Base-by-base conservation (phyloP, 345 rosid species). In the Populus pruinosa region DNA sequence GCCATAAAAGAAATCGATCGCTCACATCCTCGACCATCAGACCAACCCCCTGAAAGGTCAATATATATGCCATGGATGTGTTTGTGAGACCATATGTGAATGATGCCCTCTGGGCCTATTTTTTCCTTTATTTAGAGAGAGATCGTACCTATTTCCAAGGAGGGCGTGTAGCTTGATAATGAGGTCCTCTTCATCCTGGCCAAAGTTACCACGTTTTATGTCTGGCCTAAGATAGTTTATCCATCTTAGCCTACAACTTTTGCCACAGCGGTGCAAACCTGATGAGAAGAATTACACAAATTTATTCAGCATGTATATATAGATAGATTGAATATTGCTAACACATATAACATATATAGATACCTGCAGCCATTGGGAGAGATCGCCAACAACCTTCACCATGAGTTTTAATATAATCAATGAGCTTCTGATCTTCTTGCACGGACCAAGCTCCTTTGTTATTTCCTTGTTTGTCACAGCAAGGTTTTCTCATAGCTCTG, bases 171-270 rank as follows among this genome's bases (percentile, higher is more conserved):
- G 89, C 38, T 89, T 88, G 16, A 87, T 36, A 67, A 90, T 84
- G 69, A 88, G 86, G 81, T 88, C 93, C 49, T 87, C 89, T 79
- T 90, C 93, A 76, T 88, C 93, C 47, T 79, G 76, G 50, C 72
- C 76, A 41, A 90, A 82, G 21, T 77, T 80, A n/a, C 89, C 93
- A 39, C 88, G 83, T 79, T 87, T 88, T 74, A 88, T 88, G 75
- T 69, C 83, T 25, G 91, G 93, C 65, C 84, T 83, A 69, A 90
- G 79, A 69, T 90, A 90, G 78, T 88, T 90, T 80, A 90, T 81
- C 91, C 93, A 90, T 79, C 93, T 81, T 56, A 90, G 67, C 80
- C 91, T 79, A 69, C 93, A 90, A 71, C 93, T 88, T 67, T 90
- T 90, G 25, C 93, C 82, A 76, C 93, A 90, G 27, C 91, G 84